These are phyloP conservation scores for Nepenthes mirabilis DNA, from an alignment of 148 eudicot species.

Conservation along the genomic window DNA sequence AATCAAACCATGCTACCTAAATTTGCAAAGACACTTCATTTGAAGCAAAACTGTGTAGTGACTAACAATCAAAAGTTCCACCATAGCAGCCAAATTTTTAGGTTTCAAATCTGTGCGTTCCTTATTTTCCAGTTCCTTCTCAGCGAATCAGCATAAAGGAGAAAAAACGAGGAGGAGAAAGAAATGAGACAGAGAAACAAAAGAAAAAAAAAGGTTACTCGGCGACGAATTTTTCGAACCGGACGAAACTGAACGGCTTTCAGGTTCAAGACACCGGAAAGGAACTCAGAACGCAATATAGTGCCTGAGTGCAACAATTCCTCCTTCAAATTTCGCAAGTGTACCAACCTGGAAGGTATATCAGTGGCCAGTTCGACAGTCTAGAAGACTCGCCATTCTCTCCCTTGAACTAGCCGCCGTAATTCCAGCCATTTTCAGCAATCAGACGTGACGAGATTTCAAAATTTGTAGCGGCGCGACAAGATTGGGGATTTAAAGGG, in stretches of 20 bases:
- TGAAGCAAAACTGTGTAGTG: too few relatives aligned
- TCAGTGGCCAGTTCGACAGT: slow-evolving; percentile 28
- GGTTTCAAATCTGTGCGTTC: too few relatives aligned
- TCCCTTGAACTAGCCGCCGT: slow-evolving; percentile 32
- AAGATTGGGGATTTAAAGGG: too few relatives aligned
- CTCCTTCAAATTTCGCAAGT: slow-evolving; percentile 26
- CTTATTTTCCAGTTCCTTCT: too few relatives aligned
- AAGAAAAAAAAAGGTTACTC: slow-evolving; percentile 26
- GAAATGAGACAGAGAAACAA: background rate
- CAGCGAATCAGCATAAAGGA: too few relatives aligned
- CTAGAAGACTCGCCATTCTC: slow-evolving; percentile 31
- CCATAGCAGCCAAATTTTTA: too few relatives aligned
- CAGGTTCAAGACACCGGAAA: slow-evolving; percentile 39
- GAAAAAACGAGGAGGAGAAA: too few relatives aligned
- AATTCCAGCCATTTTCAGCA: slow-evolving; percentile 33
- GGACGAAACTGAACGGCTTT: slow-evolving; percentile 48
- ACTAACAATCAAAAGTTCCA: too few relatives aligned
- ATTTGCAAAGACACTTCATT: too few relatives aligned
- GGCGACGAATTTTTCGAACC: slow-evolving; percentile 39
- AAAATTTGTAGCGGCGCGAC: too few relatives aligned
- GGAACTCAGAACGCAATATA: slow-evolving; percentile 25
- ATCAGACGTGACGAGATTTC: too few relatives aligned
- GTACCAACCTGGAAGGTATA: slow-evolving; percentile 41
- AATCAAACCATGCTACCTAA: too few relatives aligned
- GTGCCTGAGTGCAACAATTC: slow-evolving; percentile 23